Evolutionary conservation across 192 early-diverging fungal species (phyloP).

Genomic region (Linnemannia schmuckeri): DNA sequence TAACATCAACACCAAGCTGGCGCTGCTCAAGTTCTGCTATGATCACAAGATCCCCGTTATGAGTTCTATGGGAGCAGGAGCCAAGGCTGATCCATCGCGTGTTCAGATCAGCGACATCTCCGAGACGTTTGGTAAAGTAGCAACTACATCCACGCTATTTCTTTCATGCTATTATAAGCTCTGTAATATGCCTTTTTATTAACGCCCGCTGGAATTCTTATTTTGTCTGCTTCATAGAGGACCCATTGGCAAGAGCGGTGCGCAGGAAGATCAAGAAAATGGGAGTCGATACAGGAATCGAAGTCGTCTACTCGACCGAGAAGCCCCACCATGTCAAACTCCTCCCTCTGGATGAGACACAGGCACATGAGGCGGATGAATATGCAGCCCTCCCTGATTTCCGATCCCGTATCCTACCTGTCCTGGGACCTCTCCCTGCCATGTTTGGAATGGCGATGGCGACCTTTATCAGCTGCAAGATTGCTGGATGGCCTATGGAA

Average conservation of each 20-base stretch:
- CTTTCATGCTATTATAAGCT: background rate
- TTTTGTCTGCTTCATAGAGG: slow-evolving; percentile 69
- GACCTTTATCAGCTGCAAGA: slow-evolving; percentile 81
- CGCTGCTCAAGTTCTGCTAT: slow-evolving; percentile 89
- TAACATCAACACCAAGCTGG: slow-evolving; percentile 95
- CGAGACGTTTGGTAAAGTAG: slow-evolving; percentile 80
- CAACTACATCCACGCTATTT: background rate
- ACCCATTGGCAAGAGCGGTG: slow-evolving; percentile 91
- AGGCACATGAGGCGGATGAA: slow-evolving; percentile 86
- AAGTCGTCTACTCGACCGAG: slow-evolving; percentile 97
- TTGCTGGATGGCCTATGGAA: slow-evolving; percentile 75
- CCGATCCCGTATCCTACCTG: slow-evolving; percentile 86
- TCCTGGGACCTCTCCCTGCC: slow-evolving; percentile 91
- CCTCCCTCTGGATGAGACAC: slow-evolving; percentile 89
- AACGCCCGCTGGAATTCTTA: too few relatives aligned
- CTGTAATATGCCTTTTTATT: background rate
- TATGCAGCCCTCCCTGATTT: slow-evolving; percentile 96
- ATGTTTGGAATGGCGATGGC: slow-evolving; percentile 96
- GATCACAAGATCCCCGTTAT: slow-evolving; percentile 83
- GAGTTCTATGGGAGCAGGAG: slow-evolving; percentile 97
- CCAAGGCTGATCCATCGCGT: slow-evolving; percentile 95
- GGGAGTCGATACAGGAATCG: slow-evolving; percentile 83
- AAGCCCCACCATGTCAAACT: slow-evolving; percentile 93
- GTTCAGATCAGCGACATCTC: slow-evolving; percentile 97
- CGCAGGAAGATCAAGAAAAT: slow-evolving; percentile 77